Evolutionary conservation across 441 rosid genomes (phyloP).

Genomic region (Biscutella laevigata): DNA sequence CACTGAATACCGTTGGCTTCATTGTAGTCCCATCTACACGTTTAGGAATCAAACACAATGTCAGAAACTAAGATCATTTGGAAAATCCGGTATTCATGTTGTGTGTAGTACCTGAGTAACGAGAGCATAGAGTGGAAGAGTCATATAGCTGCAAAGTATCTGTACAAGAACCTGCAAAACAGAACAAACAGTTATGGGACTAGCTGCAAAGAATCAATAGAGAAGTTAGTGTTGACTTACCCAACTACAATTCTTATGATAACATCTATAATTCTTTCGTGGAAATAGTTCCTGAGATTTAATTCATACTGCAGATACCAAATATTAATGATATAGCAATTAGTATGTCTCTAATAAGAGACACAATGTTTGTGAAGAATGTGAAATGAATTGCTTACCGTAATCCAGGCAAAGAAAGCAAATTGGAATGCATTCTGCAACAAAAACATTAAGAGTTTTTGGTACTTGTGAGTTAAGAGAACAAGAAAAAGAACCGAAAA

Average conservation of each 20-base stretch:
- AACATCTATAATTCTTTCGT: constrained; percentile 26
- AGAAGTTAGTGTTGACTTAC: constrained; percentile 31
- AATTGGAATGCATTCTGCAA: constrained; percentile 65
- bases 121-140: constrained; percentile 81
- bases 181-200: too few relatives aligned
- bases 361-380: not conserved
- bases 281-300: constrained; percentile 41
- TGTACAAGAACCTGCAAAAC: constrained; percentile 47
- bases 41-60: not conserved
- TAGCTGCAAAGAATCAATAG: too few relatives aligned
- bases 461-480: too few relatives aligned
- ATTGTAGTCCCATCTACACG: constrained; percentile 77
- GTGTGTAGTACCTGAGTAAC: constrained; percentile 98
- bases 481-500: too few relatives aligned
- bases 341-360: too few relatives aligned
- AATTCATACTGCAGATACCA: constrained; percentile 61
- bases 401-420: constrained; percentile 60
- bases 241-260: constrained; percentile 40
- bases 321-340: too few relatives aligned
- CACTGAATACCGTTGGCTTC: constrained; percentile 54
- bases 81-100: too few relatives aligned
- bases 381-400: constrained; percentile 29
- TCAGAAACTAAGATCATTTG: too few relatives aligned
- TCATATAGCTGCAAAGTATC: constrained; percentile 79
- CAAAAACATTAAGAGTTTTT: too few relatives aligned